phyloP scores from a whole-genome alignment of 2,329 filamentous ascomycete genomes.

The Shiraia bambusicola region DNA sequence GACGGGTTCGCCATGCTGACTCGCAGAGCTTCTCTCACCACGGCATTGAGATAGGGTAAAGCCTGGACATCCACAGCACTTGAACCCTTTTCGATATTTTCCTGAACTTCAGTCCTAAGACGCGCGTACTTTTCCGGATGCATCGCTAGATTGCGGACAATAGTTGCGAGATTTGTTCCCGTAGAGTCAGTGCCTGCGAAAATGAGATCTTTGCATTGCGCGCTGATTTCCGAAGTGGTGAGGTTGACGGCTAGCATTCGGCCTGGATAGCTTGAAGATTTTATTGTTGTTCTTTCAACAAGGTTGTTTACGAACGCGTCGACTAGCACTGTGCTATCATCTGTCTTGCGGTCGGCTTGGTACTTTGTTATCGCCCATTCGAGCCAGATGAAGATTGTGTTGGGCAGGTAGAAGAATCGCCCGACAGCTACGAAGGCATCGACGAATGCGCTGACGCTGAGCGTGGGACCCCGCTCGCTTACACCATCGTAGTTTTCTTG shows the following conservation, averaged over 20 bases:
- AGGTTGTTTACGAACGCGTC: constrained; percentile 48
- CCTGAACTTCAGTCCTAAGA: constrained; percentile 22
- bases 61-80: constrained; percentile 21
- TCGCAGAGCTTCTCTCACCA: constrained; percentile 50
- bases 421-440: constrained; percentile 58
- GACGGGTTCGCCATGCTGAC: constrained; percentile 47
- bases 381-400: constrained; percentile 43
- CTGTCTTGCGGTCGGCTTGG: constrained; percentile 35
- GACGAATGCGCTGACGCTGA: constrained; percentile 54
- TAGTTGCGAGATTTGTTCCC: constrained; percentile 31
- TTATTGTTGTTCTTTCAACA: constrained; percentile 35
- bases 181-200: constrained; percentile 36
- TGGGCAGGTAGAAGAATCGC: constrained; percentile 57
- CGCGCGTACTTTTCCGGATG: constrained; percentile 22
- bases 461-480: constrained; percentile 35
- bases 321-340: constrained; percentile 43
- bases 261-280: constrained; percentile 51
- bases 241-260: constrained; percentile 51
- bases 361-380: constrained; percentile 43
- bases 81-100: constrained; percentile 11
- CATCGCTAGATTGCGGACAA: constrained; percentile 21
- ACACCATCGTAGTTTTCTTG: constrained; percentile 53
- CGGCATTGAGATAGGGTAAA: constrained; percentile 49
- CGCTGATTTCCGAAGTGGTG: constrained; percentile 47
- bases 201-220: constrained; percentile 56